Evolutionary conservation across 352 stramenopile genomes (phyloP).

Genomic region (Pythium chondricola): DNA sequence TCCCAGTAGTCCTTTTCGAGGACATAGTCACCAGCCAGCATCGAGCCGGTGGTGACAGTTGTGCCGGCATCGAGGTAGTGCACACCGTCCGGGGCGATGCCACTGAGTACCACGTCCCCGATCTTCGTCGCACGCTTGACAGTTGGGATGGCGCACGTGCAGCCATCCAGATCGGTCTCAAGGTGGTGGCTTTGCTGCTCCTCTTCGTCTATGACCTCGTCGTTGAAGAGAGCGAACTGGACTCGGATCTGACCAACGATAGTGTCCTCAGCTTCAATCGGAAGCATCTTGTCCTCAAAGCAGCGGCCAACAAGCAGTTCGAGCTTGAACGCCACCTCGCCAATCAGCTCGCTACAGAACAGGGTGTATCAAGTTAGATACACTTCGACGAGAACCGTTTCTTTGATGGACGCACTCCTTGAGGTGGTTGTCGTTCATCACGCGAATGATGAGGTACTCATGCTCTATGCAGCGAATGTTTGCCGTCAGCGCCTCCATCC

Average conservation of each 20-base stretch:
- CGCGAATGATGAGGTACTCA: slow-evolving; percentile 67
- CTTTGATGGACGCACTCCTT: slow-evolving; percentile 68
- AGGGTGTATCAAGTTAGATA: background rate
- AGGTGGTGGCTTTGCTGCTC: slow-evolving; percentile 22
- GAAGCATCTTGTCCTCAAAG: slow-evolving; percentile 71
- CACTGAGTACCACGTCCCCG: slow-evolving; percentile 65
- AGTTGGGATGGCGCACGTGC: slow-evolving; percentile 30
- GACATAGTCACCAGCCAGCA: slow-evolving; percentile 67
- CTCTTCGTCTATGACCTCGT: slow-evolving; percentile 65
- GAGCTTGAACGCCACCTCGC: slow-evolving; percentile 57
- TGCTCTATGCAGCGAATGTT: slow-evolving; percentile 73
- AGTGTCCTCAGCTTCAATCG: slow-evolving; percentile 65
- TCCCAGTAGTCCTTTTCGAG: slow-evolving; percentile 75
- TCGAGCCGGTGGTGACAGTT: slow-evolving; percentile 51
- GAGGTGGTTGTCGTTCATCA: slow-evolving; percentile 78
- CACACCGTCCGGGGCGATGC: slow-evolving; percentile 60
- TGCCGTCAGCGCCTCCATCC: slow-evolving; percentile 60
- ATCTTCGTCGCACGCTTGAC: slow-evolving; percentile 63
- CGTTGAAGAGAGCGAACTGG: slow-evolving; percentile 72
- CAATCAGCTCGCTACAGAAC: slow-evolving; percentile 48
- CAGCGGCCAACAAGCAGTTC: slow-evolving; percentile 56
- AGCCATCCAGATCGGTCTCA: slow-evolving; percentile 59
- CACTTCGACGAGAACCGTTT: background rate
- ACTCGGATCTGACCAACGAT: slow-evolving; percentile 70
- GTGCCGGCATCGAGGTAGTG: slow-evolving; percentile 67